Evolutionary conservation across 495 filamentous ascomycete genomes (phyloP), one percentile per base, ranked within the genome.

Genomic region (Penicillium ochrochloron): DNA sequence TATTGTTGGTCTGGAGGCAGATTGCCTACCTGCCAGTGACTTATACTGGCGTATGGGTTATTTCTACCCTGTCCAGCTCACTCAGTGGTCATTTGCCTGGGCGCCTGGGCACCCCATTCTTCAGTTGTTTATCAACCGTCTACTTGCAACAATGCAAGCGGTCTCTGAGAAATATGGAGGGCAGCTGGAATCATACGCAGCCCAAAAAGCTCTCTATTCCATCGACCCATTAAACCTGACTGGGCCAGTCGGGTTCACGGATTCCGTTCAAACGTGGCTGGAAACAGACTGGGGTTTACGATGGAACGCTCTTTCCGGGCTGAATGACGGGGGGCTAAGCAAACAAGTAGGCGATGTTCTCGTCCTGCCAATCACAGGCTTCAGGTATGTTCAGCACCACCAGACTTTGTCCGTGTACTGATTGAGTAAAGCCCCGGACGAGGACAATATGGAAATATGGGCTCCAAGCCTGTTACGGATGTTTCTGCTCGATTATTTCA

Each of bases 21-120:
- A 56, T 23, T 56, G 53, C 33, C 31, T 6, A n/a, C 53, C 53
- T 17, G n/a, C 23, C 11, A 56, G 33, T 17, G 53, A 56, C 34
- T 10, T 35, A n/a, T 56, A 56, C 53, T 56, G 53, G 53, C 53
- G 53, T 23, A 56, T 56, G 53, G 53, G 53, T 15, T 56, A 56
- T 31, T 56, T 56, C 19, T 56, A 56, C 19, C 53, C 53, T 8
- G 23, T 56, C 21, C 53, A 56, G 14, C 14, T 56, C 9, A 39
- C 53, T 33, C 53, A 56, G 53, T 56, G 53, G 53, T 56, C 53
- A 34, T 56, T 56, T 39, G 53, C 53, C 8, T 56, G 53, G 53
- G 53, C 53, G 7, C 53, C 53, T 2, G 53, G 34, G 9, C 53
- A 56, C 21, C 53, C 53, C 31, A 56, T 56, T 39, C 29, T 56